Base-by-base conservation (phyloP, 441 rosid genomes). In the Corymbia citriodora region DNA sequence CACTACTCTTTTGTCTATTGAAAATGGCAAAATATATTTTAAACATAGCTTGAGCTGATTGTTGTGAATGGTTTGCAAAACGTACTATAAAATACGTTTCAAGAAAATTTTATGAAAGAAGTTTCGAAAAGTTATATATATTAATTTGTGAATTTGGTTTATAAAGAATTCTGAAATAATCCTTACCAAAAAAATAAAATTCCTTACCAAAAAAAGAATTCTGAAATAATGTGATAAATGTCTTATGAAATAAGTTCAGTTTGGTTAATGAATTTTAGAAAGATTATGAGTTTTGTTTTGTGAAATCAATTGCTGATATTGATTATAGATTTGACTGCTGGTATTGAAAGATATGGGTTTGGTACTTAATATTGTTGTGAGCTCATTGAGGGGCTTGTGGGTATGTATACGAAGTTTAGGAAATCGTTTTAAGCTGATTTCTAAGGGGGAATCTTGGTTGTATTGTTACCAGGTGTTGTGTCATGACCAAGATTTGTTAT, bases 371-470 rank as follows among this genome's bases (percentile, higher is more conserved):
- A 57, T 10, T 0, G 6, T 0, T 2, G 0, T 57, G 63, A 23
- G 63, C 29, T 12, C 9, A 10, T 57, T 57, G 10, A 57, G 29
- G 23, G 55, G 3, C 55, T 54, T 17, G 55, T 54, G 21, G 55
- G 5, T 54, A 54, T 54, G 17, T 11, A 16, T 16, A 16, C 1
- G 1, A 19, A 19, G 55, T 2, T 54, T 54, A 5, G 9, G 12
- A 57, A 21, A 17, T 57, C 27, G 5, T 23, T 57, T 0, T 57
- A 1, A 0, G 12, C 0, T 0, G 27, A 57, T 57, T 57, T 11
- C 4, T 12, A 57, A 57, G 63, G 63, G n/a, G 29, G 63, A 18
- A 57, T 40, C 63, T 57, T 19, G 61, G 12, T 21, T 6, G 23
- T 27, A 21, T 57, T 57, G 29, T 57, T 23, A 12, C 63, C 10